Evolutionary conservation across 2,329 filamentous ascomycete species (phyloP).

Genomic region (Elsinoe ampelina): DNA sequence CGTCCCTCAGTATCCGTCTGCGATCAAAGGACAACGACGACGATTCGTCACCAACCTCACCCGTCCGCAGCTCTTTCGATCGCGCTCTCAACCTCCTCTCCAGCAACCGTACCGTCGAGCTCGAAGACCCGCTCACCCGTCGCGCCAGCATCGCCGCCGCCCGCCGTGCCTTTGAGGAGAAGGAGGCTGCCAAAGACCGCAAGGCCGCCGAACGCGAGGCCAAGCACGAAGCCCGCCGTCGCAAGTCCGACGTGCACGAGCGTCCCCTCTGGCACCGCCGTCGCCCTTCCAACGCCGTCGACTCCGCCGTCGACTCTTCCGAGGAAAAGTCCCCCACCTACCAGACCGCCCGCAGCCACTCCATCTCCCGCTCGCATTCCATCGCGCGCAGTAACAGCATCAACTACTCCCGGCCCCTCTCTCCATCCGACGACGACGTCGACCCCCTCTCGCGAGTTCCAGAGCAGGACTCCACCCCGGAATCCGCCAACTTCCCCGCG

Average conservation of each 20-base stretch:
- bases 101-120: not conserved
- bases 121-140: conserved; percentile 3
- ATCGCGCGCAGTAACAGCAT: conserved; percentile 5
- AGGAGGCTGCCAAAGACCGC: conserved; percentile 11
- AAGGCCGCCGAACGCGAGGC: conserved; percentile 6
- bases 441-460: conserved; percentile 7
- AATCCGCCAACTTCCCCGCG: conserved; percentile 9
- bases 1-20: conserved; percentile 12
- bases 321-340: conserved; percentile 11
- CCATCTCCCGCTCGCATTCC: not conserved
- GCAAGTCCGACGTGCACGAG: conserved; percentile 6
- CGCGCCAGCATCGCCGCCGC: conserved; percentile 11
- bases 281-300: conserved; percentile 12
- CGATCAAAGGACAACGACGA: conserved; percentile 5
- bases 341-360: conserved; percentile 1
- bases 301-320: conserved; percentile 1
- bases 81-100: not conserved
- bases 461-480: conserved; percentile 7
- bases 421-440: conserved; percentile 1
- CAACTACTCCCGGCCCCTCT: not conserved
- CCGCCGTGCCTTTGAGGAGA: conserved; percentile 10
- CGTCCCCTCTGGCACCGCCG: conserved; percentile 1
- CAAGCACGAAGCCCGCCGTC: conserved; percentile 6
- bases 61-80: conserved; percentile 11
- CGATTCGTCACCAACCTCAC: conserved; percentile 5